phyloP scores from a whole-genome alignment of 805 yeast species.

The Grigorovia transvaalensis region DNA sequence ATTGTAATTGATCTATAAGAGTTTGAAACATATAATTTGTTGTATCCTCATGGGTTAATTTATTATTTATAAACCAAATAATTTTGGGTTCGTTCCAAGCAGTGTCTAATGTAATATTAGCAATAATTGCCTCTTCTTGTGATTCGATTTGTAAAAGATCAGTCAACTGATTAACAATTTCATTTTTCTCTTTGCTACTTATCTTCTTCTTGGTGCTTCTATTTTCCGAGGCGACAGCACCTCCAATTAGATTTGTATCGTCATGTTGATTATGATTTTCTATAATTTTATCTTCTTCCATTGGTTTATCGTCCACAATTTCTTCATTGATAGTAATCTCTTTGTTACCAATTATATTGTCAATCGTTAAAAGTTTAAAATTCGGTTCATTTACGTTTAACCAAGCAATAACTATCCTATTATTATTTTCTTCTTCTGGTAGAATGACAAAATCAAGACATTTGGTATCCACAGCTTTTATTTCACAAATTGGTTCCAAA shows the following conservation, averaged over 20 bases:
- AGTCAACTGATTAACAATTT: conserved; percentile 19
- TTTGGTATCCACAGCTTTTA: conserved; percentile 19
- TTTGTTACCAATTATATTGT: conserved; percentile 12
- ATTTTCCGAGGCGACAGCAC: conserved; percentile 21
- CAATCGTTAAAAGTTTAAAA: conserved; percentile 22
- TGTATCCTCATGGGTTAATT: conserved; percentile 31
- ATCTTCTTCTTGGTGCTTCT: conserved; percentile 9
- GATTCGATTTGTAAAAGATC: conserved; percentile 22
- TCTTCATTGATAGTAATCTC: conserved; percentile 23
- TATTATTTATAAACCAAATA: conserved; percentile 27
- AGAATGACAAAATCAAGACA: conserved; percentile 16
- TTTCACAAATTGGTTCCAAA: conserved; percentile 27
- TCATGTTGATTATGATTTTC: conserved; percentile 19
- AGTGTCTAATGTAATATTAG: conserved; percentile 9
- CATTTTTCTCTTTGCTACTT: conserved; percentile 21
- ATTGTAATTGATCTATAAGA: conserved; percentile 37
- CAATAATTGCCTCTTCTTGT: conserved; percentile 19
- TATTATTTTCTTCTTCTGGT: conserved; percentile 6
- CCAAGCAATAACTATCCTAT: conserved; percentile 28
- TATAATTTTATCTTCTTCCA: conserved; percentile 10
- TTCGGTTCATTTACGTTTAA: conserved; percentile 32
- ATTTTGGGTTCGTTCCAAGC: conserved; percentile 23
- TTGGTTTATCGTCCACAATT: neutral
- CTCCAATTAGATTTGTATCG: conserved; percentile 19
- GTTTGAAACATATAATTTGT: conserved; percentile 37